Evolutionary conservation across 140 eudicot genomes (phyloP).

Genomic region (Cichorium intybus): DNA sequence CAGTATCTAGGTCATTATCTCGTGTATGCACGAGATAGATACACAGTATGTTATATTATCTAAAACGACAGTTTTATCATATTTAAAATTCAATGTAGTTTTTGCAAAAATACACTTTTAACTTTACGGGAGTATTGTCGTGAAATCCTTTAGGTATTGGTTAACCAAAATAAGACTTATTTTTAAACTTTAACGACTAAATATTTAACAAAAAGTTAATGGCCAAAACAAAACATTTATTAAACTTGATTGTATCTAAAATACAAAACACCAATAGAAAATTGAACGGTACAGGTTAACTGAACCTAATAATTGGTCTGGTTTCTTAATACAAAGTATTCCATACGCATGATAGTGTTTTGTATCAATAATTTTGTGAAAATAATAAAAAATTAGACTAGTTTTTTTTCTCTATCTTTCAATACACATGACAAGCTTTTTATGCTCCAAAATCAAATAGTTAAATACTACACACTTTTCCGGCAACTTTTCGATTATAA

Average conservation of each 20-base stretch:
- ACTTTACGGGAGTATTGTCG: too few species aligned
- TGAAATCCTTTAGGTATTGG: too few species aligned
- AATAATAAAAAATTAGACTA: neutral
- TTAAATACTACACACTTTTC: too few species aligned
- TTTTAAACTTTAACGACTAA: neutral
- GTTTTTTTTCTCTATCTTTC: neutral
- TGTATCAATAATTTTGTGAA: neutral
- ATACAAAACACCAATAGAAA: neutral
- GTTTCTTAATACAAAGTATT: neutral
- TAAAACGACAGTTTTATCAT: too few species aligned
- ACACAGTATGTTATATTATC: too few species aligned
- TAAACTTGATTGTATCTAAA: neutral
- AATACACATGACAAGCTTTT: too few species aligned
- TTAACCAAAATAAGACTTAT: neutral
- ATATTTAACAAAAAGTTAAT: neutral
- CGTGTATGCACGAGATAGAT: too few species aligned
- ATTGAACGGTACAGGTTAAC: neutral
- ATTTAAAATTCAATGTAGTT: too few species aligned
- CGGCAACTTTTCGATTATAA: too few species aligned
- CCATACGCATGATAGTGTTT: neutral
- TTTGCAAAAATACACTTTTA: too few species aligned
- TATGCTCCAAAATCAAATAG: too few species aligned
- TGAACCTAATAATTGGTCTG: conserved; percentile 3
- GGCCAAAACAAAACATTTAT: neutral
- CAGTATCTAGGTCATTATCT: too few species aligned